Conservation (phyloP, 1,284 basidiomycete species). For the Pterulicium gracile region DNA sequence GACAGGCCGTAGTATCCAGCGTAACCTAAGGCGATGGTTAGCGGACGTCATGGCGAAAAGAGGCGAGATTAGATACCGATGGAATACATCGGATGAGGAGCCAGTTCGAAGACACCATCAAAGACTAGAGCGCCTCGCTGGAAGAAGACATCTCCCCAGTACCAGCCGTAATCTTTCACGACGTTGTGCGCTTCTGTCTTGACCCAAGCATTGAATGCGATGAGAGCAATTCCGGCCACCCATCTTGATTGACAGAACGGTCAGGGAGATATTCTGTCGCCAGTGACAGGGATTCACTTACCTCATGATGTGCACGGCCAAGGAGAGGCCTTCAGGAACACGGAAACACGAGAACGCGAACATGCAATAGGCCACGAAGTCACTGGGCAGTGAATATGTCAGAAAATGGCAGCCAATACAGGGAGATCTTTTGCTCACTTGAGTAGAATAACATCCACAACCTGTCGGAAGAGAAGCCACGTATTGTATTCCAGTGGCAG, state of each 20-base stretch:
- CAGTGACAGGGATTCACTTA: conserved; percentile 16
- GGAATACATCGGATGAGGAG: conserved; percentile 89
- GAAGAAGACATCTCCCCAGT: conserved; percentile 99
- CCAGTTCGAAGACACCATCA: conserved; percentile 94
- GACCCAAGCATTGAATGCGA: conserved; percentile 97
- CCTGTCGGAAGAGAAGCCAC: conserved; percentile 87
- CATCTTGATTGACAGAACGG: conserved; percentile 44
- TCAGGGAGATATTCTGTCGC: conserved; percentile 1
- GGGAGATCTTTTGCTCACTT: conserved; percentile 61
- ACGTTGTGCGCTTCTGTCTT: conserved; percentile 96
- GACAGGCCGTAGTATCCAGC: conserved; percentile 97
- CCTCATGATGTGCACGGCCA: conserved; percentile 71
- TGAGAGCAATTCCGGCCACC: conserved; percentile 76
- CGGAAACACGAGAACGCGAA: conserved; percentile 91
- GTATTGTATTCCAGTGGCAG: conserved; percentile 79
- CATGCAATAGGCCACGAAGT: conserved; percentile 92
- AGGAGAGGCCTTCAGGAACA: conserved; percentile 68
- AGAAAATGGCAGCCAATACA: conserved; percentile 7
- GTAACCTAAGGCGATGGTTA: conserved; percentile 47
- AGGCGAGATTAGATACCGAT: conserved; percentile 36
- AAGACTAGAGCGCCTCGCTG: conserved; percentile 86
- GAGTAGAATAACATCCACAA: conserved; percentile 91
- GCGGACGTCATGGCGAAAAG: neutral
- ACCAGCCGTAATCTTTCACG: conserved; percentile 91
- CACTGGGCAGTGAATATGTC: conserved; percentile 35